Percentiles rank a stretch among this genome's conserved stretches.
phyloP scores from a whole-genome alignment of 1,139 yeast genomes.

The Geotrichum restrictum region DNA sequence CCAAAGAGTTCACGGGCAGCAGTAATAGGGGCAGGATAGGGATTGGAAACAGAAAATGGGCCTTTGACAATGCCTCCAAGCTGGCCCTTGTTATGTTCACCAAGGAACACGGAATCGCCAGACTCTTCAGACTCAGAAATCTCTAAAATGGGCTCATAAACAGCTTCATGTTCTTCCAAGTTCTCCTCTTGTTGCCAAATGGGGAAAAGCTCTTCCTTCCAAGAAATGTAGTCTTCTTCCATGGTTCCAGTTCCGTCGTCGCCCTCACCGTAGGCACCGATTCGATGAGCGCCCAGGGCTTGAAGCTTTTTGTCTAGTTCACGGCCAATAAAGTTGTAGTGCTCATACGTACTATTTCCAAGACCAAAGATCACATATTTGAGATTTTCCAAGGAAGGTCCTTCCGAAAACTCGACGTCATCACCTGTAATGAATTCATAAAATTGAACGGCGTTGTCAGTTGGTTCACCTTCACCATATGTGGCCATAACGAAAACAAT shows the following conservation, averaged over 20 bases:
- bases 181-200: constrained; percentile 60
- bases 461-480: constrained; percentile 98
- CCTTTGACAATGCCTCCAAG: constrained; percentile 53
- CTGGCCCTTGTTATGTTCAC: constrained; percentile 78
- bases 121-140: constrained; percentile 41
- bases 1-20: constrained; percentile 66
- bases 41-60: constrained; percentile 81
- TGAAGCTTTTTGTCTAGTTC: constrained; percentile 50
- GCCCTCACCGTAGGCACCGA: constrained; percentile 80
- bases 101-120: constrained; percentile 58
- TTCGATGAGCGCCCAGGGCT: constrained; percentile 63
- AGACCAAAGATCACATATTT: constrained; percentile 78
- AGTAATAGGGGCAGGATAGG: constrained; percentile 70
- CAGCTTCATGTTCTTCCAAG: constrained; percentile 70
- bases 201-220: constrained; percentile 81
- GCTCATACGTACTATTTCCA: constrained; percentile 91
- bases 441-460: constrained; percentile 84
- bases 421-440: constrained; percentile 41
- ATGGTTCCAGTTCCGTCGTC: constrained; percentile 93
- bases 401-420: constrained; percentile 38
- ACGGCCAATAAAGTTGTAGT: constrained; percentile 79
- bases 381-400: constrained; percentile 56
- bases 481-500: constrained; percentile 81
- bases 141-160: constrained; percentile 68
- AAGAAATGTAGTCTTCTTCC: constrained; percentile 89